Evolutionary conservation across 2,329 filamentous ascomycete genomes (phyloP), one percentile per base, ranked within the genome.

Genomic region (Davidsoniella eucalypti): DNA sequence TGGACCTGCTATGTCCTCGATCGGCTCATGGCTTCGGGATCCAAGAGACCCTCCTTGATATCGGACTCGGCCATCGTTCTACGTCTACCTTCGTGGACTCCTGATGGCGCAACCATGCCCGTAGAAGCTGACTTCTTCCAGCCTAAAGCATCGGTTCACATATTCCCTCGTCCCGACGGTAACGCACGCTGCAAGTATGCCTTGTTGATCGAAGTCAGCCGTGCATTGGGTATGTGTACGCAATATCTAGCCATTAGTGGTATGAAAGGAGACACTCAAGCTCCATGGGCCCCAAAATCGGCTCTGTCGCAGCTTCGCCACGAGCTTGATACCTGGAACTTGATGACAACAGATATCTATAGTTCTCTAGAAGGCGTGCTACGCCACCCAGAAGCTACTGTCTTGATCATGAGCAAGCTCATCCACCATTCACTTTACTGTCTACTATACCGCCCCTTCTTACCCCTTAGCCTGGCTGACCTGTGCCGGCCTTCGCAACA

Each of bases 1-100:
- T 94, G 87, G 87, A 81, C 84, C 2, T 90, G 84, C 60, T 94
- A 92, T 58, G 68, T 93, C 23, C 80, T 93, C 63, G 87, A 94
- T 60, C 76, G 84, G n/a, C 92, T 90, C 57, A 73, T 81, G 56
- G 77, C 83, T 1, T 87, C 83, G 56, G 87, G 87, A 14, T 90
- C 86, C 3, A 87, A 84, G 58, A 73, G 87, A 8, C 84, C 86
- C 0, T 85, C 83, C n/a, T 67, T 93, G 6, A 80, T 92, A 21
- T 74, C 77, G 23, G 87, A 93, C 62, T 80, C 78, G 1, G 25
- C 42, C 14, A 82, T 93, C 53, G 67, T 84, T 14, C 67, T 94
- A 44, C 76, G 83, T 36, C 67, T 93, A 3, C 87, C 87, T 0
- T 82, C 81, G 29, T 87, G 82, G 81, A 73, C 77, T 42, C 72